phyloP scores from a whole-genome alignment of 345 rosid species.

The Syzygium aqueum region DNA sequence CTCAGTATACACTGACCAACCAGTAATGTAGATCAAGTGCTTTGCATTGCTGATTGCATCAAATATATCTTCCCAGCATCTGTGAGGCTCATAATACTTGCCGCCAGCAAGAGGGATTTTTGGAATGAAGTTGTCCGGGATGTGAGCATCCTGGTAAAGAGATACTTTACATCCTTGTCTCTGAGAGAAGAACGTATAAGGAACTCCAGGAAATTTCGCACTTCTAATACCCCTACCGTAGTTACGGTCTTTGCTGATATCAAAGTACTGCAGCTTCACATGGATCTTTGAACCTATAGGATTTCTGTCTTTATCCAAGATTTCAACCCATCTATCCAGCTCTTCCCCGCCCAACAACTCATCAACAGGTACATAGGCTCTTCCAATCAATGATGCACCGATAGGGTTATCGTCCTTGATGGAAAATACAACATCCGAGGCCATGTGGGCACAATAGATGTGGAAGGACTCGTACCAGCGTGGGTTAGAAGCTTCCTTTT shows the following conservation, averaged over 20 bases:
- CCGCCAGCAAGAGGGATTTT: conserved; percentile 90
- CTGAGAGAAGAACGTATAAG: conserved; percentile 82
- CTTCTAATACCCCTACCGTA: conserved; percentile 63
- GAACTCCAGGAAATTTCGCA: conserved; percentile 81
- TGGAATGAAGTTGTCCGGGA: conserved; percentile 79
- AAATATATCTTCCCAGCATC: conserved; percentile 96
- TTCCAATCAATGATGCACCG: conserved; percentile 85
- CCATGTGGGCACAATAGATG: conserved; percentile 84
- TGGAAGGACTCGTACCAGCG: conserved; percentile 90
- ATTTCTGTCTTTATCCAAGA: conserved; percentile 55
- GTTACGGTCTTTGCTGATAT: conserved; percentile 54
- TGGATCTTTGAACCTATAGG: conserved; percentile 79
- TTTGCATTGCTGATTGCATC: conserved; percentile 83
- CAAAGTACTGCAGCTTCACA: conserved; percentile 81
- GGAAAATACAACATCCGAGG: conserved; percentile 75
- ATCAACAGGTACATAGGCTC: conserved; percentile 72
- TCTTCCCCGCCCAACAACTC: conserved; percentile 71
- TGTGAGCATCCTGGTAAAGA: conserved; percentile 91
- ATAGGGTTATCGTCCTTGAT: conserved; percentile 85
- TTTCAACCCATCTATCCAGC: conserved; percentile 84
- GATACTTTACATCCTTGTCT: conserved; percentile 85
- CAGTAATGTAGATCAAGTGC: conserved; percentile 89
- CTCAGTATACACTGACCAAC: conserved; percentile 98
- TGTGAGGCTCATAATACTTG: conserved; percentile 65
- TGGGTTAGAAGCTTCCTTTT: conserved; percentile 51